These are phyloP conservation scores for Perilla frutescens DNA, from an alignment of 257 asterid genomes.

Conservation along the genomic window DNA sequence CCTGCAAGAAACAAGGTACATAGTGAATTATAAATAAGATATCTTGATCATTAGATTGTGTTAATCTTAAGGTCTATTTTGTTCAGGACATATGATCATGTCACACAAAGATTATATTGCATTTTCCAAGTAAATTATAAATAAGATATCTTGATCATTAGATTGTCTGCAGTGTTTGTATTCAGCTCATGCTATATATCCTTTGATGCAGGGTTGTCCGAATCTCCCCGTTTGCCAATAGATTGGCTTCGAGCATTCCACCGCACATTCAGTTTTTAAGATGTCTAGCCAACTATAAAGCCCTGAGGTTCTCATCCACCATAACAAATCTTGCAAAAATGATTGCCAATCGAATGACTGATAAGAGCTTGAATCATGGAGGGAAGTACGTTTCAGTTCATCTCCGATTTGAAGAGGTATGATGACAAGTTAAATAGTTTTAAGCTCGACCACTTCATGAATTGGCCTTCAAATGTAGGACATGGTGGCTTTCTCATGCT, in stretches of 20 bases:
- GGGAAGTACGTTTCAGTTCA: slow-evolving; percentile 83
- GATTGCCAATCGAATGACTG: slow-evolving; percentile 64
- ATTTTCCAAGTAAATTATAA: not conserved
- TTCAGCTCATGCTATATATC: not conserved
- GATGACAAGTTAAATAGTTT: not conserved
- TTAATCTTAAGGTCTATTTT: too few relatives aligned
- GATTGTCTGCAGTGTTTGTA: not conserved
- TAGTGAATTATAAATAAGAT: not conserved
- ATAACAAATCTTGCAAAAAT: slow-evolving; percentile 58
- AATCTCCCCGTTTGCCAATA: slow-evolving; percentile 84
- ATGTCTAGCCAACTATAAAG: slow-evolving; percentile 80
- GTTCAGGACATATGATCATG: too few relatives aligned
- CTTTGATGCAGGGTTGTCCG: slow-evolving; percentile 70
- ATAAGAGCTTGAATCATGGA: slow-evolving; percentile 58
- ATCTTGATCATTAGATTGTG: not conserved
- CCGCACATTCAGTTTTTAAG: slow-evolving; percentile 72
- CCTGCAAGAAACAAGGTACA: slow-evolving; percentile 67
- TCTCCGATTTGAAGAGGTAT: slow-evolving; percentile 90
- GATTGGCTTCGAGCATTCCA: slow-evolving; percentile 75
- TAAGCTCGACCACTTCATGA: not conserved
- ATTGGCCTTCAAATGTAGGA: slow-evolving; percentile 52
- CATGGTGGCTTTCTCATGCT: slow-evolving; percentile 96
- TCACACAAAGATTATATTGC: not conserved
- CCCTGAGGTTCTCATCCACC: slow-evolving; percentile 77
- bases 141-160: not conserved